These are phyloP conservation scores for Stagonosporopsis chrysanthemi DNA, from an alignment of 2,329 filamentous ascomycete species.

Conservation along the genomic window DNA sequence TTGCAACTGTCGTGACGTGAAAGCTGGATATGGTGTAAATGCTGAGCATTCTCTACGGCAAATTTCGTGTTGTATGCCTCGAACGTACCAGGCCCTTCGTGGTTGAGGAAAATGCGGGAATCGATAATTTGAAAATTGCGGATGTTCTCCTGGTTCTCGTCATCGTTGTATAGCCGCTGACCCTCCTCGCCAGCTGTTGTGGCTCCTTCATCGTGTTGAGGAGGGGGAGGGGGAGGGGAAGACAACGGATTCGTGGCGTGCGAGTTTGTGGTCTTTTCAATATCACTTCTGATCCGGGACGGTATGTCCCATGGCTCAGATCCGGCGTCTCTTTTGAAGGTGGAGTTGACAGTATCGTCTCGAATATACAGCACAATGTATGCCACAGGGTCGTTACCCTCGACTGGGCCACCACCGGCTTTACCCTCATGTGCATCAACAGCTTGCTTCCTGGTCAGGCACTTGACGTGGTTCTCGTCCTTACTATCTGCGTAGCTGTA, in stretches of 20 bases:
- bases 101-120: constrained; percentile 42
- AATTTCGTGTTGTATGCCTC: constrained; percentile 44
- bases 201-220: constrained; percentile 8
- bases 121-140: constrained; percentile 45
- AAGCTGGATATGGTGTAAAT: constrained; percentile 33
- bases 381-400: constrained; percentile 58
- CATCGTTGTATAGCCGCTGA: neutral
- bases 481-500: constrained; percentile 64
- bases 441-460: constrained; percentile 64
- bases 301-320: constrained; percentile 58
- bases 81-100: constrained; percentile 49
- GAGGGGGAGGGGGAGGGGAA: constrained; percentile 17
- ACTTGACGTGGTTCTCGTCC: constrained; percentile 63
- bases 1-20: constrained; percentile 34
- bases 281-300: constrained; percentile 46
- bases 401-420: constrained; percentile 44
- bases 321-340: constrained; percentile 52
- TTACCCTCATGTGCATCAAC: constrained; percentile 61
- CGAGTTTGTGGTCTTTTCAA: constrained; percentile 34
- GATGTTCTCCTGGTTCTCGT: constrained; percentile 13
- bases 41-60: constrained; percentile 19
- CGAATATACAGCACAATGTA: constrained; percentile 66
- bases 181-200: constrained; percentile 13
- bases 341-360: constrained; percentile 52
- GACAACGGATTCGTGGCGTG: constrained; percentile 24